Conservation (phyloP, 257 asterid genomes). For the Lycium barbarum region DNA sequence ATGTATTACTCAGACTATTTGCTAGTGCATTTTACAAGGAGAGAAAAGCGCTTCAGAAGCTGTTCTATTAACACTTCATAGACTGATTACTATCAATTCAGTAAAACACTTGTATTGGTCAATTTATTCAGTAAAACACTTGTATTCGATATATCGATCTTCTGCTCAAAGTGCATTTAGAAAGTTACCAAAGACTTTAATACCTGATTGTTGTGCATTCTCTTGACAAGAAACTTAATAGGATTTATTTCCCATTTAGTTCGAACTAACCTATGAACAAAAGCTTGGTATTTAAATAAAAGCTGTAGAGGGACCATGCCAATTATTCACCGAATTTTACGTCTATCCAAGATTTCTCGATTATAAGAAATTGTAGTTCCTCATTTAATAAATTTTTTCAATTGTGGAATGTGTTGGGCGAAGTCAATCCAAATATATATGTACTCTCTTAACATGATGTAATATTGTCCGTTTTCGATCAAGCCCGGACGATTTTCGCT, state of each 20-base stretch:
- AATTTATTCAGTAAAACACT: neutral
- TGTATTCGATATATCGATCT: neutral
- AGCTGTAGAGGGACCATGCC: too few species aligned
- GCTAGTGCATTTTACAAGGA: neutral
- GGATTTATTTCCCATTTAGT: too few species aligned
- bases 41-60: neutral
- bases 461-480: neutral
- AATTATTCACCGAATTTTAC: too few species aligned
- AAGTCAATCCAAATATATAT: neutral
- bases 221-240: too few species aligned
- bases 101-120: neutral
- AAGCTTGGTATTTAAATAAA: too few species aligned
- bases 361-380: too few species aligned
- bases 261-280: too few species aligned
- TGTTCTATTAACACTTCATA: neutral
- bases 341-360: too few species aligned
- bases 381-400: neutral
- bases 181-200: too few species aligned
- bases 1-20: neutral
- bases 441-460: neutral
- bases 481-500: rapidly evolving
- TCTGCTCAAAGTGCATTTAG: neutral
- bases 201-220: too few species aligned
- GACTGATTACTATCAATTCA: neutral
- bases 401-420: neutral